Conservation (phyloP, 2,329 filamentous ascomycete species). For the Xylariales sp. region DNA sequence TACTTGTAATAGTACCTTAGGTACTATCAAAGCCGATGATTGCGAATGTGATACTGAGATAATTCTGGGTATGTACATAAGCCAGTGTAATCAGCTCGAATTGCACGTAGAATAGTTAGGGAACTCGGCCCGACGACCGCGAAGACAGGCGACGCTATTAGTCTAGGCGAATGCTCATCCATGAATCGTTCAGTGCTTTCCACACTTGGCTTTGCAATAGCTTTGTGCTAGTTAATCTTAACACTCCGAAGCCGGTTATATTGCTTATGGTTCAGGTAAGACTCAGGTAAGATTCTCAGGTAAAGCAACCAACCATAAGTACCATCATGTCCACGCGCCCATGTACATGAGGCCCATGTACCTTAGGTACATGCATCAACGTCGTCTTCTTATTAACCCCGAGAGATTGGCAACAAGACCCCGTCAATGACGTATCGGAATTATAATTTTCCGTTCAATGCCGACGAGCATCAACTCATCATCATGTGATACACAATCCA, state of each 20-base stretch:
- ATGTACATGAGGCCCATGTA: too few species aligned
- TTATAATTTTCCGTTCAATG: background rate
- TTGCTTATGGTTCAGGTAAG: too few species aligned
- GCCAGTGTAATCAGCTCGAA: background rate
- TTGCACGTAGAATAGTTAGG: slow-evolving; percentile 5
- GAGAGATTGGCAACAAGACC: too few species aligned
- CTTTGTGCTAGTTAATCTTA: background rate
- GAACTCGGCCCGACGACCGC: slow-evolving; percentile 20
- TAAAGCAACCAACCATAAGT: background rate
- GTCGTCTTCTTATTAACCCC: background rate
- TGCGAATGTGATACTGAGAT: background rate
- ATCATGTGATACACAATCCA: too few species aligned
- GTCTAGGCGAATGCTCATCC: background rate
- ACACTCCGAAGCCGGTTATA: slow-evolving; percentile 8
- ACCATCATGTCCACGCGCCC: background rate
- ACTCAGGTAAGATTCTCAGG: too few species aligned
- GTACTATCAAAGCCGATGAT: too few species aligned
- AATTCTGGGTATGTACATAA: background rate
- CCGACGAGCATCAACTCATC: too few species aligned
- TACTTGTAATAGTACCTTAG: background rate
- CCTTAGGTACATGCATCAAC: background rate
- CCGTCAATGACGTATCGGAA: too few species aligned
- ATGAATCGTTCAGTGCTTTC: slow-evolving; percentile 8
- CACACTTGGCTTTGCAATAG: background rate
- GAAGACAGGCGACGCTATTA: background rate